These are phyloP conservation scores for Phytophthora vignae DNA, from an alignment of 352 stramenopile species.

Conservation along the genomic window DNA sequence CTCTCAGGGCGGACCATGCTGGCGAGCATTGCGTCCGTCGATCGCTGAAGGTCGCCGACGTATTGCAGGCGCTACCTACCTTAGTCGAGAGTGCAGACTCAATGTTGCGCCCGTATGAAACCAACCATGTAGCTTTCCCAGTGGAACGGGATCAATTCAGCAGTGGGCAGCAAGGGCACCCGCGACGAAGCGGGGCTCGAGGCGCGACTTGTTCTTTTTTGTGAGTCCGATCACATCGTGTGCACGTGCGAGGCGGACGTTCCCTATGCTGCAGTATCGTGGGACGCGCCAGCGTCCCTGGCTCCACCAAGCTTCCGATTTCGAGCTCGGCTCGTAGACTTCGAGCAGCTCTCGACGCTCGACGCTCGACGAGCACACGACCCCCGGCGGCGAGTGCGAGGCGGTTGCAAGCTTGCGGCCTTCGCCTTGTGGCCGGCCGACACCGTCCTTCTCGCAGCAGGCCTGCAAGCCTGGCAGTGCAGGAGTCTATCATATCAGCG, in stretches of 20 bases:
- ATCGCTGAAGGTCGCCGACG: conserved; percentile 2
- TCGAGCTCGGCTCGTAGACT: background rate
- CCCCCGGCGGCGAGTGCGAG: conserved; percentile 8
- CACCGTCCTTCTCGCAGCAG: conserved; percentile 5
- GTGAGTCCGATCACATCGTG: background rate
- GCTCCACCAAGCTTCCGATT: conserved; percentile 24
- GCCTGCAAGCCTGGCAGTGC: background rate
- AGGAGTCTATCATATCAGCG: background rate
- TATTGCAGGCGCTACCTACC: too few relatives aligned
- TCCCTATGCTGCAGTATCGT: conserved; percentile 35
- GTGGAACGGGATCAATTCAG: background rate
- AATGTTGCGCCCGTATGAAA: background rate
- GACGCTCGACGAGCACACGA: background rate
- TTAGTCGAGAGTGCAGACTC: too few relatives aligned
- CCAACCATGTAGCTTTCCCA: background rate
- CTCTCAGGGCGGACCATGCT: conserved; percentile 23
- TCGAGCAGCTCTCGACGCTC: background rate
- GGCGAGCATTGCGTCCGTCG: background rate
- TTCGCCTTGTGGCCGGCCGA: conserved; percentile 4
- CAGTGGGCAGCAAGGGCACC: background rate
- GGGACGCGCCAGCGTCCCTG: conserved; percentile 17
- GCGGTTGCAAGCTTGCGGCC: background rate
- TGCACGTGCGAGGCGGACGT: conserved; percentile 5
- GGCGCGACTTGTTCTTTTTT: conserved; percentile 18
- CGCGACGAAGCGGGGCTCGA: background rate